phyloP scores from a whole-genome alignment of 192 early-diverging fungal species.

The Mortierella alpina region DNA sequence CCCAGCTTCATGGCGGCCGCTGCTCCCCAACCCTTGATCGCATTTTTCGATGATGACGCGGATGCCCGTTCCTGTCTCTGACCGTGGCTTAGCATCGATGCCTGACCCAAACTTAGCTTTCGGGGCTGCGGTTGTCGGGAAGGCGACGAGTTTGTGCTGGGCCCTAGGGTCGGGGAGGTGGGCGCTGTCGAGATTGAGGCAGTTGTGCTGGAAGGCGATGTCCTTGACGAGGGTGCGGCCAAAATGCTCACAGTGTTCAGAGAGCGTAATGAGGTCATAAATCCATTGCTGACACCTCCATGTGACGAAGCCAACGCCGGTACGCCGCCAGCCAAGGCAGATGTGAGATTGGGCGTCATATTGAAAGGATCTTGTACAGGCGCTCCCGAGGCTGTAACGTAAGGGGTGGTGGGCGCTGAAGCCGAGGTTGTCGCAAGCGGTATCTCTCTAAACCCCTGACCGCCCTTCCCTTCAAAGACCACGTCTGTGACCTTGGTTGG shows the following conservation, averaged over 20 bases:
- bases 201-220: no score
- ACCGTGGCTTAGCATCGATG: not conserved
- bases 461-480: slow-evolving; percentile 12
- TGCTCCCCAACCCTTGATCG: slow-evolving; percentile 6
- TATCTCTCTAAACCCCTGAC: not conserved
- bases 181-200: no score
- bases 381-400: not conserved
- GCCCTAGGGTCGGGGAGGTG: no score
- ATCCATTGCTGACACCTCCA: not conserved
- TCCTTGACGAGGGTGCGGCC: not conserved
- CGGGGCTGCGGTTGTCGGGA: not conserved
- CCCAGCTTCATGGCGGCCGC: slow-evolving; percentile 10
- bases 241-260: not conserved
- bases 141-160: no score
- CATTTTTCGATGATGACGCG: slow-evolving; percentile 7
- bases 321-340: not conserved
- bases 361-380: not conserved
- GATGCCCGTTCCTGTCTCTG: not conserved
- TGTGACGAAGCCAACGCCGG: no score
- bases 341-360: slow-evolving; percentile 2
- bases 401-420: not conserved
- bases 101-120: not conserved
- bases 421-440: not conserved
- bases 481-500: slow-evolving; percentile 32
- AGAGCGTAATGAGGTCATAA: not conserved